Percentiles rank a stretch among this genome's conserved stretches.
phyloP scores from a whole-genome alignment of 768 basidiomycete species.

The Lentinula sp. region DNA sequence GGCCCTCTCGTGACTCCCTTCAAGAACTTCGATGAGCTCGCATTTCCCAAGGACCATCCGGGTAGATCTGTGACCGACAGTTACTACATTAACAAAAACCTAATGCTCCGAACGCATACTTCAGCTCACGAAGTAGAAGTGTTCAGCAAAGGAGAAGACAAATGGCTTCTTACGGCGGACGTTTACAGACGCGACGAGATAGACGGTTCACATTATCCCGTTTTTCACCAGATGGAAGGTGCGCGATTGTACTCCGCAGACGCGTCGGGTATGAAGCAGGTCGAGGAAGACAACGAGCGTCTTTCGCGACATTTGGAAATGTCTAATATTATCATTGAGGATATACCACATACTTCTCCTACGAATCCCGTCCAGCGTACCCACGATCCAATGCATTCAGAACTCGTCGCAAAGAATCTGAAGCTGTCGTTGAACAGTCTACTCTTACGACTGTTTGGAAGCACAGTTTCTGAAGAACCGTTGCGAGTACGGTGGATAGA shows the following conservation, averaged over 20 bases:
- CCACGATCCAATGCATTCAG: conserved; percentile 72
- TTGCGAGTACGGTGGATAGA: conserved; percentile 95
- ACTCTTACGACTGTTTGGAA: conserved; percentile 72
- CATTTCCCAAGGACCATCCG: conserved; percentile 90
- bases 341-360: conserved; percentile 65
- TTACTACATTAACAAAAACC: conserved; percentile 88
- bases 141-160: conserved; percentile 67
- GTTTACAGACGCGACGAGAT: conserved; percentile 99
- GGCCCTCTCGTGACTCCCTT: conserved; percentile 86
- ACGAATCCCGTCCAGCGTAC: conserved; percentile 76
- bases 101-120: conserved; percentile 96
- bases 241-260: conserved; percentile 73
- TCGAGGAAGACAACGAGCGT: conserved; percentile 66
- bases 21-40: conserved; percentile 96
- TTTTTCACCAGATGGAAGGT: conserved; percentile 98
- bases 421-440: conserved; percentile 88
- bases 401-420: conserved; percentile 74
- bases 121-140: conserved; percentile 97
- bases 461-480: conserved; percentile 53
- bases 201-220: conserved; percentile 92
- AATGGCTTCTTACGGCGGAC: conserved; percentile 92
- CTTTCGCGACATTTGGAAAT: conserved; percentile 54
- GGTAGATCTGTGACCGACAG: conserved; percentile 87
- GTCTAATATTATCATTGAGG: conserved; percentile 83
- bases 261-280: conserved; percentile 47